Evolutionary conservation across 495 filamentous ascomycete genomes (phyloP), one percentile per base, ranked within the genome.

Genomic region (Trichocladium antarcticum): DNA sequence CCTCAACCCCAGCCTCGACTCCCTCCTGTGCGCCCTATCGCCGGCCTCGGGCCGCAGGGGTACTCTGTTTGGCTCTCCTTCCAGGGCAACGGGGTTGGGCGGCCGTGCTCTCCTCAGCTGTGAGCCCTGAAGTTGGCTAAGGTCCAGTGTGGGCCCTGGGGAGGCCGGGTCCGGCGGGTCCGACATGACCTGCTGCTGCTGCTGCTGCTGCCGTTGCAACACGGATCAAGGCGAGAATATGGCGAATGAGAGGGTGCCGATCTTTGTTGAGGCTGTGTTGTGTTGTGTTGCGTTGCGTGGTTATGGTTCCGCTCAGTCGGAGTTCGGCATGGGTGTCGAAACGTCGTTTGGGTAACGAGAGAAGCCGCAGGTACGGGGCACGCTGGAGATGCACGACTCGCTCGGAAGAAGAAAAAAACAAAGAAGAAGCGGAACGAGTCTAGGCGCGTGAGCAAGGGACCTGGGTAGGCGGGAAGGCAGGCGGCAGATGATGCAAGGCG

Each of bases 1-100:
- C 40, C 72, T 62, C 36, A 78, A 54, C 17, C 73, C 74, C 28
- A 74, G 57, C 54, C 64, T 72, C 10, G 75, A 78, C 37, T 73
- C 73, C 42, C 72, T 57, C 51, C 59, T 57, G 32, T 59, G 52
- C 9, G 70, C 39, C 50, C 63, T 69, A 22, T 53, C 52, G 21
- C 56, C 51, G 2, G 31, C 22, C 19, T 64, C 60, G 19, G 39
- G 16, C 22, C 57, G 57, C 35, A 63, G 45, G 10, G 64, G 62
- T 0, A 62, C 50, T 14, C 55, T 52, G 14, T 50, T 47, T 8
- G 42, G 45, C 12, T 60, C 54, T n/a, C 37, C 58, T 19, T 29
- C 15, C 7, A 19, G 52, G 31, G 24, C n/a, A 28, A 42, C 32
- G 19, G 56, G 45, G 40, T 53, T 37, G 9, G 58, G 62, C 14